Evolutionary conservation across 108 stramenopile species (phyloP).

Genomic region (Cylindrotheca closterium): DNA sequence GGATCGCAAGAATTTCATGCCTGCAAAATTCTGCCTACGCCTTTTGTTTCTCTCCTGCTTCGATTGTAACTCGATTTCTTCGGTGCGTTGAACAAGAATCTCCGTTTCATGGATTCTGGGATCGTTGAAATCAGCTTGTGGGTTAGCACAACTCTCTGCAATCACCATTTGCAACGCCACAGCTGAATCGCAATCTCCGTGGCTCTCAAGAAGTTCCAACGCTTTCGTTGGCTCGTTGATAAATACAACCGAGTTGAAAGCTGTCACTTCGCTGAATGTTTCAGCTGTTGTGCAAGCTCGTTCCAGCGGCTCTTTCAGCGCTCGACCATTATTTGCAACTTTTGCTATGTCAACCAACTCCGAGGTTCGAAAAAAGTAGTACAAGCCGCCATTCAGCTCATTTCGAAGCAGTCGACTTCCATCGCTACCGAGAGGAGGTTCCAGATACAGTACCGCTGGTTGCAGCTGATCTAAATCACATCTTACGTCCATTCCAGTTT

Average conservation of each 20-base stretch:
- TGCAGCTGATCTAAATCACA: slow-evolving; percentile 13
- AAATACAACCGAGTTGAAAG: slow-evolving; percentile 25
- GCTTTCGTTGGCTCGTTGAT: slow-evolving; percentile 23
- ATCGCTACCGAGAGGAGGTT: slow-evolving; percentile 10
- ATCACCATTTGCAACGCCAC: slow-evolving; percentile 22
- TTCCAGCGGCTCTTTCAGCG: slow-evolving; percentile 6
- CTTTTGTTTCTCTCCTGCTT: slow-evolving; percentile 1
- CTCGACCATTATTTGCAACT: neutral
- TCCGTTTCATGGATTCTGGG: neutral
- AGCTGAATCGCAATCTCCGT: slow-evolving; percentile 5
- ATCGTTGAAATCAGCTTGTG: neutral
- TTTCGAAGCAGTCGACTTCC: slow-evolving; percentile 15
- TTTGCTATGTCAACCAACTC: slow-evolving; percentile 17
- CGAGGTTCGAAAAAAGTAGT: slow-evolving; percentile 29
- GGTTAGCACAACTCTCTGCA: neutral
- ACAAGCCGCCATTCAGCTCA: slow-evolving; percentile 17
- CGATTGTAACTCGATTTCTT: too few species aligned
- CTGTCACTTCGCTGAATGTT: slow-evolving; percentile 1
- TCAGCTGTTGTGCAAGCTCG: slow-evolving; percentile 10
- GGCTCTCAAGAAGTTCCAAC: slow-evolving; percentile 9
- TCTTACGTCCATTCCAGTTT: slow-evolving; percentile 31
- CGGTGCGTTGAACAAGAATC: slow-evolving; percentile 2
- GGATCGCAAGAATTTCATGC: too few species aligned
- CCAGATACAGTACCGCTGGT: slow-evolving; percentile 22
- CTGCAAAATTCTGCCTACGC: slow-evolving; percentile 6